Conservation (phyloP, 2,329 filamentous ascomycete species). For the Coniochaeta sp. region DNA sequence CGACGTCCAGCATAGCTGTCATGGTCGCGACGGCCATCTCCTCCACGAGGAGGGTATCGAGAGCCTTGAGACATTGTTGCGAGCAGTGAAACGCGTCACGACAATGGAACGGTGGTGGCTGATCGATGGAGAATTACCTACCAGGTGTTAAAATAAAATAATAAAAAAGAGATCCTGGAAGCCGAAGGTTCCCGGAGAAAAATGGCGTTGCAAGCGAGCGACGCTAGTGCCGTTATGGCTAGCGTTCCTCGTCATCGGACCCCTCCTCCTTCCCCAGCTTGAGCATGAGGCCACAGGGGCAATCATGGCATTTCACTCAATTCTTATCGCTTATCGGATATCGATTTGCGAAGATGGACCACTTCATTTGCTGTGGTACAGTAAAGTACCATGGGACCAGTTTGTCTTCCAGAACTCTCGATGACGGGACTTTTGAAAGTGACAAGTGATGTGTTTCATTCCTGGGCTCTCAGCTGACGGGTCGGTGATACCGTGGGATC, state of each 20-base stretch:
- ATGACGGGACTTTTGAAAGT: too few species aligned
- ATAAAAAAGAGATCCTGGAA: too few species aligned
- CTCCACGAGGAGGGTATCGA: conserved; percentile 2
- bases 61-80: conserved; percentile 9
- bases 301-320: too few species aligned
- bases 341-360: too few species aligned
- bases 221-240: neutral
- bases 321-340: neutral
- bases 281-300: too few species aligned
- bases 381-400: neutral
- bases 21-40: conserved; percentile 1
- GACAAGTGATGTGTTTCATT: too few species aligned
- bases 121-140: neutral
- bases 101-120: neutral
- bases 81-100: neutral
- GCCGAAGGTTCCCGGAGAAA: neutral
- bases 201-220: neutral
- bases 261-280: too few species aligned
- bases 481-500: too few species aligned
- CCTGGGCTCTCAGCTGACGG: too few species aligned
- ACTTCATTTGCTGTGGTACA: neutral
- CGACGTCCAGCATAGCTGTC: conserved; percentile 2
- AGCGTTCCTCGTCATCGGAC: neutral
- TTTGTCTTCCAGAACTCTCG: too few species aligned
- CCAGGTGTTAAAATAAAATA: too few species aligned